These are phyloP conservation scores for Sphenostylis stenocarpa DNA, from an alignment of 306 rosid genomes.

Conservation along the genomic window DNA sequence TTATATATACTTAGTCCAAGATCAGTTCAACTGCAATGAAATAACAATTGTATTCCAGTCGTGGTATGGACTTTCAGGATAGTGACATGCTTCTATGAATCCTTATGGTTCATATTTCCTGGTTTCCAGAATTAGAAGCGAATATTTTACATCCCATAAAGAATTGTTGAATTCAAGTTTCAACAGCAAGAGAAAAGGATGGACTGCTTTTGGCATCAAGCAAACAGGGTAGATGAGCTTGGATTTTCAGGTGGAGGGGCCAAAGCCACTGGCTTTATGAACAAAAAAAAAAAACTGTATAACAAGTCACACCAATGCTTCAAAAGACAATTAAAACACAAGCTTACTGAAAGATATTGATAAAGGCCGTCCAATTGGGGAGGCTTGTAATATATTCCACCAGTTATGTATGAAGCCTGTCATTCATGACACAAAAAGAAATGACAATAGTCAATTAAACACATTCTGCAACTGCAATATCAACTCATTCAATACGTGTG, in stretches of 20 bases:
- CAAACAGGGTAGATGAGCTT: conserved; percentile 2
- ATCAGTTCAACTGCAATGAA: background rate
- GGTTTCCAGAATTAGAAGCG: background rate
- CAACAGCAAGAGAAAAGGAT: background rate
- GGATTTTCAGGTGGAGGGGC: background rate
- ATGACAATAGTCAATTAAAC: conserved; percentile 26
- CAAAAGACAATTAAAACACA: conserved; percentile 27
- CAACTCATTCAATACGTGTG: conserved; percentile 15
- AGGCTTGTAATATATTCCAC: conserved; percentile 93
- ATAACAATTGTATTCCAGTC: conserved; percentile 5
- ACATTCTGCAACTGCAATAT: conserved; percentile 22
- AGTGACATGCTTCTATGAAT: background rate
- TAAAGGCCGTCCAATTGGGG: conserved; percentile 81
- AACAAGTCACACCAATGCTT: background rate
- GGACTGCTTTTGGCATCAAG: background rate
- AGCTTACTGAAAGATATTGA: conserved; percentile 87
- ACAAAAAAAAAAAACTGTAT: background rate
- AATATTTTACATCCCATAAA: background rate
- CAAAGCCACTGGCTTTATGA: background rate
- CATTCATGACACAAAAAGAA: conserved; percentile 36
- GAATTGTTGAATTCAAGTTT: background rate
- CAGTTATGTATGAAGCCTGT: conserved; percentile 92
- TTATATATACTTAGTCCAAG: background rate
- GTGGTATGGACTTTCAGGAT: background rate
- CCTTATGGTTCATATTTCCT: background rate